A percentile compares a stretch with the other conserved stretches of the same genome.
These are phyloP conservation scores for Sugiyamaella castrensis DNA, from an alignment of 1,139 yeast genomes.

Conservation along the genomic window DNA sequence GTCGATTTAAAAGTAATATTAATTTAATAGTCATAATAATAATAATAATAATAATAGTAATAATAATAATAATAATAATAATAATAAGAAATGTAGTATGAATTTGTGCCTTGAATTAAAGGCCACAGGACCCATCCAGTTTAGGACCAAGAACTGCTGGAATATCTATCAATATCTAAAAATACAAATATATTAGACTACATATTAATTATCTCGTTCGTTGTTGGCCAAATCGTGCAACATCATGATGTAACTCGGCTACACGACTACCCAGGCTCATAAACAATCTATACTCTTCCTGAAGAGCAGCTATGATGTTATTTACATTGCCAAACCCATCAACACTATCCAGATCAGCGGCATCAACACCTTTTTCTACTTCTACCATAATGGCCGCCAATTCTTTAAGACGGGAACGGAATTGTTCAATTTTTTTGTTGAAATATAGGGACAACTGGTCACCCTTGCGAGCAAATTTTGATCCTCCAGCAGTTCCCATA, in stretches of 20 bases:
- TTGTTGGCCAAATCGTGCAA: conserved; percentile 42
- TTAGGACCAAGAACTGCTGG: no score
- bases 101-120: no score
- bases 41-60: no score
- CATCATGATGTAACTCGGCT: conserved; percentile 83
- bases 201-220: neutral
- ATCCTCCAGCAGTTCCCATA: conserved; percentile 46
- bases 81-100: no score
- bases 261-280: conserved; percentile 89
- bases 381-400: conserved; percentile 63
- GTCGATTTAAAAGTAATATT: no score
- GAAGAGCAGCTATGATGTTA: conserved; percentile 61
- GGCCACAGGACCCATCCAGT: no score
- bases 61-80: no score
- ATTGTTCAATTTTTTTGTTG: conserved; percentile 49
- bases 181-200: neutral
- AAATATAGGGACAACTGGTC: conserved; percentile 55
- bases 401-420: conserved; percentile 58
- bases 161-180: no score
- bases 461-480: conserved; percentile 36
- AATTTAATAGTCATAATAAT: no score
- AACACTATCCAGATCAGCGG: conserved; percentile 58
- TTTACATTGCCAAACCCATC: conserved; percentile 39
- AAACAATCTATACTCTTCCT: conserved; percentile 78
- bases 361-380: conserved; percentile 73